Base-by-base conservation (phyloP, 495 filamentous ascomycete genomes). In the Trichoderma erinaceum region DNA sequence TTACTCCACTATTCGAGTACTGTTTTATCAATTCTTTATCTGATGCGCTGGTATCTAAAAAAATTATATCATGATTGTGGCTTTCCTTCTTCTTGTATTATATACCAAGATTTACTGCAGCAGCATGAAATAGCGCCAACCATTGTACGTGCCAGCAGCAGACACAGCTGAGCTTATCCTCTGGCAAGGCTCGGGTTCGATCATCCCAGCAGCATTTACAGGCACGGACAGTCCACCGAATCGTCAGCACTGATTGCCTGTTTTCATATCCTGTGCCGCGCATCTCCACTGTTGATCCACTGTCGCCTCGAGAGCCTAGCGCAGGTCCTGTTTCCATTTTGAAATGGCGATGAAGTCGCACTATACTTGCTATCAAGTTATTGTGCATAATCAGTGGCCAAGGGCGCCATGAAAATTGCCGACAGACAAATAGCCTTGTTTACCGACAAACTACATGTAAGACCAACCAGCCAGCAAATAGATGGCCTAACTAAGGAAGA, bases 221-320 rank as follows among this genome's bases (percentile, higher is more conserved):
- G 29, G 29, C 29, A 29, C 12, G 12, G 13, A 15, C 5, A 48
- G 15, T 16, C 44, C n/a, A 48, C 44, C 15, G 7, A 48, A 4
- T 48, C 4, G 15, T 48, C 7, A 15, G 44, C n/a, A 48, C 27
- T 61, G 25, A 61, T 23, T 23, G 56, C 56, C 56, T 11, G 56
- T 61, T 25, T 29, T 6, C 23, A 12, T 23, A 38, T 18, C 16
- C 56, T 61, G 56, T 25, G 27, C 15, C 13, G 16, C 56, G 8
- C 27, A 16, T 4, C 56, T 18, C 56, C n/a, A 29, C 16, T 18
- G 1, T 18, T 13, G 23, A 32, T 61, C 56, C 56, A 61, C 56
- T 18, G 27, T 61, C 56, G 56, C 56, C 16, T 61, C 25, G 56
- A 61, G 13, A 61, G 56, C 56, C 56, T 61, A 61, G 56, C 25